Base-by-base conservation (phyloP, 352 stramenopile genomes). In the Phytophthora pinifolia region DNA sequence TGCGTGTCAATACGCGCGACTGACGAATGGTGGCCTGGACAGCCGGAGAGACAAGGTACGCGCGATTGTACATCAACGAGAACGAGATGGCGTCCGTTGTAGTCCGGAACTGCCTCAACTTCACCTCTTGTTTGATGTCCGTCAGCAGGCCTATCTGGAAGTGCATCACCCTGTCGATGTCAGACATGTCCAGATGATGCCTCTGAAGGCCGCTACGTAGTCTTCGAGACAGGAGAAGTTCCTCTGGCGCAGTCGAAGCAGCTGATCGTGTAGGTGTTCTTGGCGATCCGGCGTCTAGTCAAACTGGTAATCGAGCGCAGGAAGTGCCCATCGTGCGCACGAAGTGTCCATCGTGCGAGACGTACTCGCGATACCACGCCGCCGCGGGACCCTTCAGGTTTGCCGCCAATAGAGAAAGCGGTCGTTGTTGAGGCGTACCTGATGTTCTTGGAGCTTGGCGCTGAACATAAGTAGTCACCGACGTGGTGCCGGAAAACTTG, bases 111-210 rank as follows among this genome's bases (percentile, higher is more conserved):
- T 54, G 43, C 1, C 35, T 13, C 29, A 54, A 27, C 44, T 61
- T 61, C 30, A 61, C 44, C n/a, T 54, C 44, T 43, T 62, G 36
- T 4, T 36, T 29, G n/a, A 62, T 62, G 8, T 54, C 53, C 1
- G 29, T 25, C 1, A 62, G 9, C 36, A 62, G 14, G 3, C 37
- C 29, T 31, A 45, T 62, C 45, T 54, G 36, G 13, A 61, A 61
- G 13, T 62, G 36, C 30, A 62, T 62, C 1, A 46, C 44, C 20
- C 55, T 55, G 37, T 62, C 44, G 20, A 43, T 52, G 6, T 43
- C 32, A 3, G 45, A 52, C 45, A 52, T 43, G 4, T 52, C 18
- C 53, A 47, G 37, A 62, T 61, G 3, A 61, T 61, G n/a, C 17
- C 9, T 9, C 30, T 12, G 9, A 54, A 60, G 3, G 22, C 20